Conservation (phyloP, 2,329 filamentous ascomycete genomes). For the Chalaropsis thielavioides region DNA sequence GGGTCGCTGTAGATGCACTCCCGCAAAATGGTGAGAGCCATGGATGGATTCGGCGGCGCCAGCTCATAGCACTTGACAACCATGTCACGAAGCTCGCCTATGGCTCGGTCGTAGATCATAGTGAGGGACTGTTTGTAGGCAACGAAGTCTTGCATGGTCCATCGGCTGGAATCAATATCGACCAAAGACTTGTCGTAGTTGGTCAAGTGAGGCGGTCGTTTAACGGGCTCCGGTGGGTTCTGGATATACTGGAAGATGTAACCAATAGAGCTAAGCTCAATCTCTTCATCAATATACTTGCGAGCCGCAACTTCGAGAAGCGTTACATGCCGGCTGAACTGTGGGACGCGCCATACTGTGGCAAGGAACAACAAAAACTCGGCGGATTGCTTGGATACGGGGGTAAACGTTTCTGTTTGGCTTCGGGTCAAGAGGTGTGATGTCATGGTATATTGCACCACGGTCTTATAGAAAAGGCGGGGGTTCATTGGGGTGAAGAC, state of each 20-base stretch:
- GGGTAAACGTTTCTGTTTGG: conserved; percentile 34
- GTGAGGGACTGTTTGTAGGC: conserved; percentile 62
- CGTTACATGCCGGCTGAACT: conserved; percentile 62
- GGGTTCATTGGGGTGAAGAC: conserved; percentile 83
- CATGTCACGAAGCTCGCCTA: conserved; percentile 77
- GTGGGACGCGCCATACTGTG: conserved; percentile 76
- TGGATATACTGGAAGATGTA: conserved; percentile 43
- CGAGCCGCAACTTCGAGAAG: conserved; percentile 74
- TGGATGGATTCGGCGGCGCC: conserved; percentile 70
- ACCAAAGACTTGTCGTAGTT: conserved; percentile 35
- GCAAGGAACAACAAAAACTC: conserved; percentile 77
- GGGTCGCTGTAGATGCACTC: conserved; percentile 69
- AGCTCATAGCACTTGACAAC: conserved; percentile 76
- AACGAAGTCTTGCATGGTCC: conserved; percentile 55
- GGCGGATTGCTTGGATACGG: conserved; percentile 61
- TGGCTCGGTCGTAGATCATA: conserved; percentile 62
- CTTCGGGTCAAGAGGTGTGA: conserved; percentile 38
- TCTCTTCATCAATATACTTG: conserved; percentile 73
- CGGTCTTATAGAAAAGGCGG: conserved; percentile 66
- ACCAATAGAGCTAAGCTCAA: conserved; percentile 69
- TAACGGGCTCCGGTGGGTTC: conserved; percentile 45
- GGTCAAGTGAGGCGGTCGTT: conserved; percentile 47
- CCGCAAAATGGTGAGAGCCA: conserved; percentile 65
- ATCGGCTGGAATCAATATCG: conserved; percentile 44
- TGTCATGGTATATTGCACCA: conserved; percentile 61